Conservation (phyloP, 352 stramenopile species). For the Pythium biforme region DNA sequence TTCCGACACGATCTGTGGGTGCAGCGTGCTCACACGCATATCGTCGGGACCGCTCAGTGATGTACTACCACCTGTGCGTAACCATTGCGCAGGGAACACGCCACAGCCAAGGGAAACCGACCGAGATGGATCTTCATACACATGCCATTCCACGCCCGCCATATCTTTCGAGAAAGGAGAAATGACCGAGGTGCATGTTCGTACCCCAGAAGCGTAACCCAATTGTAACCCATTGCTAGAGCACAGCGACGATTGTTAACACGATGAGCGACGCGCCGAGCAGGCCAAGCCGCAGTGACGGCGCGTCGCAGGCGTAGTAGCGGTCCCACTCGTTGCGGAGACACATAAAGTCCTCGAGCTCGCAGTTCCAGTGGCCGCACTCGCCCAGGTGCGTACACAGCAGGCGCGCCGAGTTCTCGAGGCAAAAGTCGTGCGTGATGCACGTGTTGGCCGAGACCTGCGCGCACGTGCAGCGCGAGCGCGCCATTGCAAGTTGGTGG, state of each 20-base stretch:
- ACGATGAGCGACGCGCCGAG: constrained; percentile 14
- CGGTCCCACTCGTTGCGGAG: constrained; percentile 87
- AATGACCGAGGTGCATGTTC: background rate
- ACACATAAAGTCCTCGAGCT: constrained; percentile 90
- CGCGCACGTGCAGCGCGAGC: constrained; percentile 77
- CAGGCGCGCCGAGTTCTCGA: constrained; percentile 75
- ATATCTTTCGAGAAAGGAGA: background rate
- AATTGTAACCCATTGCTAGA: constrained; percentile 14
- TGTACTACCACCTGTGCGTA: background rate
- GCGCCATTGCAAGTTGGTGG: constrained; percentile 69
- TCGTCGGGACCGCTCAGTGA: background rate
- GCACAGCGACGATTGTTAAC: constrained; percentile 22
- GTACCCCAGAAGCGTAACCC: background rate
- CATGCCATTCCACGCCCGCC: constrained; percentile 15
- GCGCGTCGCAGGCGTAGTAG: constrained; percentile 49
- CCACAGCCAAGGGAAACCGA: constrained; percentile 2
- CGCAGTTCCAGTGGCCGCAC: constrained; percentile 86
- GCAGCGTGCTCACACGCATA: constrained; percentile 8
- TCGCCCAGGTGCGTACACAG: constrained; percentile 85
- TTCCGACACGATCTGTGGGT: constrained; percentile 13
- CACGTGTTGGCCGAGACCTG: constrained; percentile 74
- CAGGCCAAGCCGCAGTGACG: constrained; percentile 9
- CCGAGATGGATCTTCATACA: constrained; percentile 15
- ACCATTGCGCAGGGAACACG: constrained; percentile 19
- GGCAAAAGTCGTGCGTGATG: constrained; percentile 72